Evolutionary conservation across 2,329 filamentous ascomycete genomes (phyloP), one percentile per base, ranked within the genome.

Genomic region (Dothideomycetes sp.): DNA sequence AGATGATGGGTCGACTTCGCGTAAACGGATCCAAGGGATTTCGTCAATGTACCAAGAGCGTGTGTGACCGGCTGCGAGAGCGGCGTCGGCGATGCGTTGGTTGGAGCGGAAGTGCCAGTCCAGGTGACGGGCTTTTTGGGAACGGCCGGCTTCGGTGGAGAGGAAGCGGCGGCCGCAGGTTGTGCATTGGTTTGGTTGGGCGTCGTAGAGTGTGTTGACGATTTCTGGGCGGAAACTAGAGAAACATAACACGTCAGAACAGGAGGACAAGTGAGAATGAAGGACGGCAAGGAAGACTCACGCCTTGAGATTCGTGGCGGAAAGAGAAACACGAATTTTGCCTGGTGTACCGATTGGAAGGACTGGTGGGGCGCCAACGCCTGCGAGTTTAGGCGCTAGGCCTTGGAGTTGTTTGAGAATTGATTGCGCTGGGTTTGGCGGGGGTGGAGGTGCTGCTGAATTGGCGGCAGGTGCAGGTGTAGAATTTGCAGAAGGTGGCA

Each of bases 91-190:
- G 63, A 93, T 85, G 32, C 87, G 81, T 54, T 88, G 83, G 55
- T 95, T 89, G 17, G 89, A 88, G 43, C 82, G 80, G 65, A 98
- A 98, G 62, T 98, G 91, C 91, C 91, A 98, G 63, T 98, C 91
- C 70, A 98, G 80, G 58, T 98, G 91, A 3, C 82, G 78, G 17
- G 81, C 84, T 66, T 96, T 96, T 67, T 83, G 84, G 57, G 81
- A 80, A 53, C 78, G 83, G 10, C 89, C 89, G 49, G 84, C 78
- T 10, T 80, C 76, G 34, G 84, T 84, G 4, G 76, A 75, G 40
- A 74, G 74, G 60, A 98, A 98, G 2, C 91, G 80, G 45, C 88
- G 77, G 17, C 89, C 91, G 58, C 91, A 98, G 45, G 89, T 89
- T 10, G 82, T 84, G 60, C 91, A 98, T 43, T 88, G 84, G 45